A percentile compares a stretch with the other conserved stretches of the same genome.
These are phyloP conservation scores for Lignosus rhinocerotis DNA, from an alignment of 1,284 basidiomycete genomes.

Conservation along the genomic window DNA sequence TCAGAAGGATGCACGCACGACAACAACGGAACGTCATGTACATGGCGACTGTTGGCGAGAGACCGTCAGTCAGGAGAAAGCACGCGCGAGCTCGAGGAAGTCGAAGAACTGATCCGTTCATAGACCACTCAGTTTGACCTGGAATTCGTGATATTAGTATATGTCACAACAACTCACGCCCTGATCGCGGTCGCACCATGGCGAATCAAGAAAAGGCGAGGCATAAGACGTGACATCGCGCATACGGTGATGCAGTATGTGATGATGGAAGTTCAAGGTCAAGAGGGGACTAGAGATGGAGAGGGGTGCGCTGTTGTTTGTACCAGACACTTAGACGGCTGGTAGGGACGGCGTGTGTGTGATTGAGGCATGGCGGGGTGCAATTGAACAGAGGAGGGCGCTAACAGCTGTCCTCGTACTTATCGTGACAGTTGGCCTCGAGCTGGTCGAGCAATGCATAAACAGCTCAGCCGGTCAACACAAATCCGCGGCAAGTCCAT, in stretches of 20 bases:
- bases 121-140: constrained; percentile 96
- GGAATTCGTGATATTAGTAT: constrained; percentile 12
- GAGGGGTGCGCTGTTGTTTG: not conserved
- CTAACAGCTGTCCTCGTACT: too few relatives aligned
- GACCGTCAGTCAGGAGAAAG: constrained; percentile 2
- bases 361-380: not conserved
- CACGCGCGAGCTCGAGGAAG: too few relatives aligned
- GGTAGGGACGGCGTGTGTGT: constrained; percentile 19
- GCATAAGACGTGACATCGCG: constrained; percentile 50
- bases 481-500: not conserved
- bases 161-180: not conserved
- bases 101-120: constrained; percentile 64
- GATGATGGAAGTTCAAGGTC: not conserved
- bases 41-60: constrained; percentile 62
- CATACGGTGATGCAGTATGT: not conserved
- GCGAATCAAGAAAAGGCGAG: constrained; percentile 75
- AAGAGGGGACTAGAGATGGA: not conserved
- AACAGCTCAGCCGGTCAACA: constrained; percentile 5
- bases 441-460: not conserved
- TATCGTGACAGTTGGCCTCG: not conserved
- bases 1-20: constrained; percentile 4
- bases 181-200: constrained; percentile 54
- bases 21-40: constrained; percentile 36
- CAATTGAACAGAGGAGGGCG: not conserved
- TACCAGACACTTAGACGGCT: not conserved